Evolutionary conservation across 352 stramenopile species (phyloP).

Genomic region (Globisporangium camurandrum): DNA sequence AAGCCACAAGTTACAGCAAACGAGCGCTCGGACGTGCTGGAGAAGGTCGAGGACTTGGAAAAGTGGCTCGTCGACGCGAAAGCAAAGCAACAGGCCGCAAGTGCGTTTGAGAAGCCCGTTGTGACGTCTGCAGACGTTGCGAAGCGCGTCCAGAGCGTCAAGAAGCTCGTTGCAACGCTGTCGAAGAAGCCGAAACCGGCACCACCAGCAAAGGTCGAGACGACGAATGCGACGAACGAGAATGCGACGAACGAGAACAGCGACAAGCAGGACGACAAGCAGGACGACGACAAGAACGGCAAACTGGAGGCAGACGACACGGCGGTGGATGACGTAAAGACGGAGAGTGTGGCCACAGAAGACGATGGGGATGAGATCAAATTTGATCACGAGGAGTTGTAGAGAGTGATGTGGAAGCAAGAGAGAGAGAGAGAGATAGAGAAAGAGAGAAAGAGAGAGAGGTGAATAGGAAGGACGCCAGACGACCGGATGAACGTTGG

Average conservation of each 20-base stretch:
- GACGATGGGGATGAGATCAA: too few species aligned
- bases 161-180: constrained; percentile 74
- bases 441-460: too few species aligned
- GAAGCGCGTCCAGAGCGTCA: constrained; percentile 80
- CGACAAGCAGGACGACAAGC: constrained; percentile 18
- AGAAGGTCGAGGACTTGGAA: constrained; percentile 78
- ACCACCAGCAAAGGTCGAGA: constrained; percentile 22
- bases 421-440: too few species aligned
- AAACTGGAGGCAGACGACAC: constrained; percentile 16
- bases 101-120: constrained; percentile 68
- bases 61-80: constrained; percentile 81
- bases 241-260: constrained; percentile 17
- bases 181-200: constrained; percentile 73
- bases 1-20: constrained; percentile 88
- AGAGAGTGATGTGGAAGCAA: too few species aligned
- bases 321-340: too few species aligned
- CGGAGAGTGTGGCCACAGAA: too few species aligned
- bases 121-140: constrained; percentile 85
- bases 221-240: constrained; percentile 11
- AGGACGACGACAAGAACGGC: constrained; percentile 12
- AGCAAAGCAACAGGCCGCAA: constrained; percentile 52
- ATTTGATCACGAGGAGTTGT: constrained; percentile 48
- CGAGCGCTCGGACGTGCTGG: constrained; percentile 81
- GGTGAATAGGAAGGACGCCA: too few species aligned
- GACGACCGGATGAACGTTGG: too few species aligned